Evolutionary conservation across 2,329 filamentous ascomycete species (phyloP), one percentile per base, ranked within the genome.

Genomic region (Delphinella strobiligena): DNA sequence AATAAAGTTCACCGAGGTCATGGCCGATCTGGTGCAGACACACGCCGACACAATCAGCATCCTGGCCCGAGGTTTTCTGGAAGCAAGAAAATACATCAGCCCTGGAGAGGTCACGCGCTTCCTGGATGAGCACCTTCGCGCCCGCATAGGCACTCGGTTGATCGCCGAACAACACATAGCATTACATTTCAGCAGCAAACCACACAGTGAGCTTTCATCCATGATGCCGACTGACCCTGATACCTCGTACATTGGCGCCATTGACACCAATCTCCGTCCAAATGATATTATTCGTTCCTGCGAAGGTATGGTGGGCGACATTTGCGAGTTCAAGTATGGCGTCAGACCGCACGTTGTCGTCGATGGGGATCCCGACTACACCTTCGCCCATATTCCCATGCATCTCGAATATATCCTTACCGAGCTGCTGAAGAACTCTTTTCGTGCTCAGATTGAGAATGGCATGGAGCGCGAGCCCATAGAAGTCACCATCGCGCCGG

Each of bases 401-500:
- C 91, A 98, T 60, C 73, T 98, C 17, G 89, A 96, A 61, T 98
- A 98, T 60, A 95, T 98, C 48, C 75, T 95, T 47, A 98, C 89
- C 0, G 91, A 98, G 61, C 72, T 98, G 1, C 72, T 98, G 43
- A 98, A 98, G 62, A 98, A 98, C 55, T 85, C 88, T 1, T 98
- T 96, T 65, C 78, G 91, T 32, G 89, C 91, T 3, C 93, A 86
- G 0, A 79, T 96, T 8, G 91, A 98, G 61, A 80, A 74, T 42
- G 78, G 78, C n/a, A 79, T 75, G 53, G 80, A 82, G 49, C 71
- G 74, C 31, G 82, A 93, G 48, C 85, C 89, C 1, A 72, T 98
- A 31, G 84, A 94, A 49, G 80, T 96, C 44, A 98, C 91, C 11
- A 91, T 98, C 45, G 89, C 89, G 0, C 83, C 75, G 1, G 67